Conservation (phyloP, 225 moss, liverwort and hornwort genomes). For the Pseudisothecium myosuroides region DNA sequence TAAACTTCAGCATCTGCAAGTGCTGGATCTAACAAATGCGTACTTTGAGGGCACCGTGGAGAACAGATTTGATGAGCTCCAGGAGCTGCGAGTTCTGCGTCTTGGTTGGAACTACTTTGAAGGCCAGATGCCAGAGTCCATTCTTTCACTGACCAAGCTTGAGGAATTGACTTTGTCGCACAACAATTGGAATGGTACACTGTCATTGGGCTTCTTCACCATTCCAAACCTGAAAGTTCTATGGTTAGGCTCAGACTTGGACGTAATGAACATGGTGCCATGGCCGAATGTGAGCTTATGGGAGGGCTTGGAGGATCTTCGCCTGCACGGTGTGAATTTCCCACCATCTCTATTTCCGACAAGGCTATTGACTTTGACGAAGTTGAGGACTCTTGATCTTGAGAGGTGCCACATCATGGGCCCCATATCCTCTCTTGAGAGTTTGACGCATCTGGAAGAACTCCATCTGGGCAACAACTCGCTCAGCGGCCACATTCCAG, state of each 20-base stretch:
- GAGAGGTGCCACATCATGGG: not conserved
- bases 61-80: not conserved
- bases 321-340: not conserved
- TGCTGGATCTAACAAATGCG: rapidly evolving
- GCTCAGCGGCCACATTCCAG: not conserved
- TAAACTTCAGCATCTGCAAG: not conserved
- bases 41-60: not conserved
- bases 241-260: not conserved
- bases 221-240: not conserved
- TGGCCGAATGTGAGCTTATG: not conserved
- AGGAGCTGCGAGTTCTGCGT: not conserved
- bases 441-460: not conserved
- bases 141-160: not conserved
- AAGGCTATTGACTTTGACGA: not conserved
- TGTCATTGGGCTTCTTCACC: not conserved
- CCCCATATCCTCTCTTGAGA: not conserved
- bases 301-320: not conserved
- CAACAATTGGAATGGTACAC: not conserved
- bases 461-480: not conserved
- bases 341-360: not conserved
- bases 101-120: not conserved
- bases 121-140: not conserved
- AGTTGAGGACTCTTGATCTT: not conserved
- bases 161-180: not conserved
- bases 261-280: not conserved